phyloP scores from a whole-genome alignment of 73 alveolate species.

The Uronychia binucleata region DNA sequence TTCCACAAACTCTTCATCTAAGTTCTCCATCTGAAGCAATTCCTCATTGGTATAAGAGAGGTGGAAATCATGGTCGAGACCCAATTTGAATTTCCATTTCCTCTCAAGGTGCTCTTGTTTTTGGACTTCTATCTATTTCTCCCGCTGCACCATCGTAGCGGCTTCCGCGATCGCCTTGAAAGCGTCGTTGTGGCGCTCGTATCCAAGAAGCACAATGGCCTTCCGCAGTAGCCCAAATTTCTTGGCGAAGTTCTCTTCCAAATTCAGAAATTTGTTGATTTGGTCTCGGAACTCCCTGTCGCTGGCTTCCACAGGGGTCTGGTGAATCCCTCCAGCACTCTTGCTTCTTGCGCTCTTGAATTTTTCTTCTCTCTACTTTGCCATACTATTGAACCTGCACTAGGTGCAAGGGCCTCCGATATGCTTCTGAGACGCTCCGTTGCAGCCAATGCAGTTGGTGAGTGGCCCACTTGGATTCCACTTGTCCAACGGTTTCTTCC shows the following conservation, averaged over 20 bases:
- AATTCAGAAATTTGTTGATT: conserved; percentile 5
- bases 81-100: conserved; percentile 54
- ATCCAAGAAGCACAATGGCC: conserved; percentile 34
- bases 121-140: conserved; percentile 18
- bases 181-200: conserved; percentile 46
- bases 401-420: conserved; percentile 32
- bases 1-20: conserved; percentile 41
- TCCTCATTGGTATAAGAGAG: conserved; percentile 30
- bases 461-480: conserved; percentile 40
- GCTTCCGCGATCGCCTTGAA: conserved; percentile 46
- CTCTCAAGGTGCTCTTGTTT: conserved; percentile 20
- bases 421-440: conserved; percentile 16
- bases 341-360: background rate
- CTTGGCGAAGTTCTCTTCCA: conserved; percentile 35
- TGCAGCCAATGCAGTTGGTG: conserved; percentile 40
- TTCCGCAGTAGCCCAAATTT: conserved; percentile 47
- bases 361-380: background rate
- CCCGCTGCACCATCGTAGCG: conserved; percentile 24
- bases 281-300: background rate
- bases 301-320: background rate
- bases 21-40: conserved; percentile 11
- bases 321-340: background rate
- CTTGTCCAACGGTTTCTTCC: conserved; percentile 4
- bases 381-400: conserved; percentile 38
- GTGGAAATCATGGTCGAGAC: conserved; percentile 38